These are phyloP conservation scores for Pseudocercospora fijiensis DNA, from an alignment of 2,329 filamentous ascomycete genomes.

Conservation along the genomic window DNA sequence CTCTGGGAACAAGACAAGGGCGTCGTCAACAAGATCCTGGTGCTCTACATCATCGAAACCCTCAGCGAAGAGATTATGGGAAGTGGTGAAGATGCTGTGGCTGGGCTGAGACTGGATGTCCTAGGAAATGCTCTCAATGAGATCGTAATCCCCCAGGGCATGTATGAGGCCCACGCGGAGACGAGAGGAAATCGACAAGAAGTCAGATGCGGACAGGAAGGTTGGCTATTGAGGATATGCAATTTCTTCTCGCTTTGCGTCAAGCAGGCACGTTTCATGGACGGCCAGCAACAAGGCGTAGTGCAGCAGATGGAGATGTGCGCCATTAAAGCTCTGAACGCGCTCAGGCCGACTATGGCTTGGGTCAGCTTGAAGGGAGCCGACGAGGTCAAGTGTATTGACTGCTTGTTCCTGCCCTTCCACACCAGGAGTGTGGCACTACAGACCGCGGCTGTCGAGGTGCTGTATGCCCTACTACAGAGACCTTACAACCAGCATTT, in stretches of 20 bases:
- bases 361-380: slow-evolving; percentile 89
- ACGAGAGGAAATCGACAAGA: slow-evolving; percentile 67
- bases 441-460: slow-evolving; percentile 61
- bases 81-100: slow-evolving; percentile 74
- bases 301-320: slow-evolving; percentile 54
- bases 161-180: slow-evolving; percentile 64
- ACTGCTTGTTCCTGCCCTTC: slow-evolving; percentile 68
- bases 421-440: slow-evolving; percentile 68
- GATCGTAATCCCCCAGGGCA: slow-evolving; percentile 78
- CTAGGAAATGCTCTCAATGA: slow-evolving; percentile 90
- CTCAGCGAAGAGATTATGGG: slow-evolving; percentile 93
- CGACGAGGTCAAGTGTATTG: slow-evolving; percentile 66
- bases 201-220: slow-evolving; percentile 75
- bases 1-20: slow-evolving; percentile 63
- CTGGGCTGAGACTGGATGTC: slow-evolving; percentile 76
- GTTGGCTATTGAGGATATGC: slow-evolving; percentile 80
- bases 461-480: slow-evolving; percentile 41
- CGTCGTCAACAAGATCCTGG: slow-evolving; percentile 74
- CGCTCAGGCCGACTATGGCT: slow-evolving; percentile 74
- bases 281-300: slow-evolving; percentile 55
- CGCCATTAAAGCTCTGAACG: slow-evolving; percentile 72
- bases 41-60: slow-evolving; percentile 83
- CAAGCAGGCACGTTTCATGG: slow-evolving; percentile 43
- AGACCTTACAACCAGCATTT: slow-evolving; percentile 62
- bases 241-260: slow-evolving; percentile 73